Evolutionary conservation across 2,329 filamentous ascomycete species (phyloP).

Genomic region (Trichoderma asperellum): DNA sequence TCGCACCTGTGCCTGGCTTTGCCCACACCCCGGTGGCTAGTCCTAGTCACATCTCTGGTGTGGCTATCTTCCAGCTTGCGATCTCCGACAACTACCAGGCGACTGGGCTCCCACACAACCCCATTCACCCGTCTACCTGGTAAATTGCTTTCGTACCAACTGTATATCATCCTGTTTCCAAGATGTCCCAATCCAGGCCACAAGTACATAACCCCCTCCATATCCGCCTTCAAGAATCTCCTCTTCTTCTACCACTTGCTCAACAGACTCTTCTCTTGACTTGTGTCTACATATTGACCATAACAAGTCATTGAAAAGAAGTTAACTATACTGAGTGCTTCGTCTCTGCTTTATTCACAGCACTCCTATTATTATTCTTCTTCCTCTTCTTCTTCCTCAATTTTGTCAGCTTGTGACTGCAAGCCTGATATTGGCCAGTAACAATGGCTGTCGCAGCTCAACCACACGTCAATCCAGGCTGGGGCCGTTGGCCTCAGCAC

Average conservation of each 20-base stretch:
- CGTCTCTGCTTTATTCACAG: not conserved
- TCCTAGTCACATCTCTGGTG: conserved; percentile 34
- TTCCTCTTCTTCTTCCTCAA: not conserved
- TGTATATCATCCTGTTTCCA: conserved; percentile 27
- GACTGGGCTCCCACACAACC: conserved; percentile 40
- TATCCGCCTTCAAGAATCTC: conserved; percentile 29
- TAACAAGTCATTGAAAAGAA: not conserved
- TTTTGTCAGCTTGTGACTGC: not conserved
- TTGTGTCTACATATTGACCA: not conserved
- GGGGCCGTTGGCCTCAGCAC: conserved; percentile 60
- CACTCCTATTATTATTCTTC: no score
- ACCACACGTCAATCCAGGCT: conserved; percentile 50
- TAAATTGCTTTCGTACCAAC: conserved; percentile 17
- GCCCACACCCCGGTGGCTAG: conserved; percentile 17
- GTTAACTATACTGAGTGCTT: not conserved
- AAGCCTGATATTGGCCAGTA: not conserved
- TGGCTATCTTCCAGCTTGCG: conserved; percentile 33
- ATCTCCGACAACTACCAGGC: conserved; percentile 39
- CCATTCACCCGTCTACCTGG: conserved; percentile 37
- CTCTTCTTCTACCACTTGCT: not conserved
- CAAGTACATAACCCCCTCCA: conserved; percentile 35
- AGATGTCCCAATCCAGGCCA: conserved; percentile 34
- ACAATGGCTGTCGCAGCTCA: conserved; percentile 55
- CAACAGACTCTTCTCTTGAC: not conserved
- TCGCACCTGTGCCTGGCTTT: conserved; percentile 5